phyloP scores from a whole-genome alignment of 2,329 filamentous ascomycete species.

The Curvularia sp. region DNA sequence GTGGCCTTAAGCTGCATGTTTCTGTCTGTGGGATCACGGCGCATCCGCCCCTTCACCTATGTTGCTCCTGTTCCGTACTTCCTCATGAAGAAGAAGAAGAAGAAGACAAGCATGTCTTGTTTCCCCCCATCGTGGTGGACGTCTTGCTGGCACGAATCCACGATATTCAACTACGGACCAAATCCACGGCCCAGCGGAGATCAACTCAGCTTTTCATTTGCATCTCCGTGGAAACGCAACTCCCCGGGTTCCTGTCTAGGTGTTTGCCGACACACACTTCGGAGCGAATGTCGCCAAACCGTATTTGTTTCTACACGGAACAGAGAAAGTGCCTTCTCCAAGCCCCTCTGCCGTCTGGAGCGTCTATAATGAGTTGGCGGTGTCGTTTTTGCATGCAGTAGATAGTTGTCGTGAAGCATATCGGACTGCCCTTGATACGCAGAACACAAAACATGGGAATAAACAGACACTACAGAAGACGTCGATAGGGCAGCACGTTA shows the following conservation, averaged over 20 bases:
- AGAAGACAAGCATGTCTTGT: conserved; percentile 5
- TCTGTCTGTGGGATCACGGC: conserved; percentile 5
- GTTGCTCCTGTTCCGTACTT: not conserved
- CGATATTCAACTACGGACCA: conserved; percentile 5
- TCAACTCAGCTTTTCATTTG: conserved; percentile 3
- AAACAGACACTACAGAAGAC: conserved; percentile 13
- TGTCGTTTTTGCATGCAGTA: conserved; percentile 30
- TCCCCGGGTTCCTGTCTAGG: not conserved
- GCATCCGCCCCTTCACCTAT: conserved; percentile 5
- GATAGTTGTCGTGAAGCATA: conserved; percentile 36
- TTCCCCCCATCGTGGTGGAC: conserved; percentile 1
- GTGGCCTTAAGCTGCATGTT: conserved; percentile 12
- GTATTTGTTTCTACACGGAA: not conserved
- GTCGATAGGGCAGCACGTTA: conserved; percentile 6
- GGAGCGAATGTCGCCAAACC: not conserved
- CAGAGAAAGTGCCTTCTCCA: not conserved
- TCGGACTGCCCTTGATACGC: conserved; percentile 6
- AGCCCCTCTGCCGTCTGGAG: not conserved
- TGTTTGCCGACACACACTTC: not conserved
- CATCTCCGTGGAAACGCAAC: not conserved
- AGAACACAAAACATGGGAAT: conserved; percentile 5
- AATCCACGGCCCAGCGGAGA: not conserved
- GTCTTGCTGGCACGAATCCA: conserved; percentile 4
- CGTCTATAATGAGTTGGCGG: conserved; percentile 11
- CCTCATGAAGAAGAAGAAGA: conserved; percentile 1